phyloP scores from a whole-genome alignment of 2,329 filamentous ascomycete species.

The Cryphonectria carpinicola region DNA sequence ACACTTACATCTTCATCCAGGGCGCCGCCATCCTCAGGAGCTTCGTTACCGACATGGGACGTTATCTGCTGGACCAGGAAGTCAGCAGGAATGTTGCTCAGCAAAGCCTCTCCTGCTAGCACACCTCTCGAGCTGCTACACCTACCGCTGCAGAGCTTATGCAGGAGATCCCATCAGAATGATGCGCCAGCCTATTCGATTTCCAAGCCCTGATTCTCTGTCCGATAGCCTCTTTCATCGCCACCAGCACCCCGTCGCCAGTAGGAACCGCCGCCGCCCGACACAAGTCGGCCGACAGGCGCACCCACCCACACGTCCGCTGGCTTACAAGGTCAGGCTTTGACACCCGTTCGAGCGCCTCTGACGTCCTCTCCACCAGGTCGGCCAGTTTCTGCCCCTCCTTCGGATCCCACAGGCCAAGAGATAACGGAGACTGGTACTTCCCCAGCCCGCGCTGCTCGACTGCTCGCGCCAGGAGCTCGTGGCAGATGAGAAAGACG shows the following conservation, averaged over 20 bases:
- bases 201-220: conserved; percentile 9
- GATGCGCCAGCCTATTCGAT: conserved; percentile 2
- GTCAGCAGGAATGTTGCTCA: background rate
- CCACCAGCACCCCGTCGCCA: background rate
- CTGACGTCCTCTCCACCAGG: conserved; percentile 14
- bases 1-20: conserved; percentile 22
- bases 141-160: conserved; percentile 1
- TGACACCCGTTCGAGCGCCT: conserved; percentile 8
- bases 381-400: background rate
- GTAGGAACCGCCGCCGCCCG: conserved; percentile 8
- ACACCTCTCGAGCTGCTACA: background rate
- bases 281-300: conserved; percentile 20
- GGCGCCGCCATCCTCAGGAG: background rate
- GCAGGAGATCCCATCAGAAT: background rate
- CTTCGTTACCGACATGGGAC: background rate
- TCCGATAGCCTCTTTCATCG: conserved; percentile 20
- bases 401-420: background rate
- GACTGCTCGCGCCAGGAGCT: conserved; percentile 17
- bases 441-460: conserved; percentile 16
- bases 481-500: conserved; percentile 23
- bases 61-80: background rate
- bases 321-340: conserved; percentile 24
- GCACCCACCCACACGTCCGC: conserved; percentile 23
- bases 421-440: background rate
- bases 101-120: background rate